Conservation (phyloP, 2,329 filamentous ascomycete genomes). For the Microsporum audouinii region DNA sequence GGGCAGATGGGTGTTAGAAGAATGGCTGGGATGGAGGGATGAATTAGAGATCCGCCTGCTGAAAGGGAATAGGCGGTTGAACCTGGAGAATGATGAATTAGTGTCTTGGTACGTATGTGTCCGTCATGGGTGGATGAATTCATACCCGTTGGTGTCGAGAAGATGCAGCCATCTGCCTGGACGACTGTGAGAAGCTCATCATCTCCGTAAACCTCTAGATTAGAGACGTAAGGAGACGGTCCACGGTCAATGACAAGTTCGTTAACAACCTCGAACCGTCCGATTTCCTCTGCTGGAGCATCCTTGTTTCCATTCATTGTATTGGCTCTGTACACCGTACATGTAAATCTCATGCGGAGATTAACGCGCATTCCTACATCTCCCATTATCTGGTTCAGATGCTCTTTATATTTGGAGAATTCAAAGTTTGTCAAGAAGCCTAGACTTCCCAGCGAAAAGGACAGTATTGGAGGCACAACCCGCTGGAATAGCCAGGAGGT, state of each 20-base stretch:
- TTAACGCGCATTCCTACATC: constrained; percentile 94
- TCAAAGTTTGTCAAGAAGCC: constrained; percentile 97
- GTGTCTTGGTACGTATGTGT: constrained; percentile 5
- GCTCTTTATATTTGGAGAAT: constrained; percentile 76
- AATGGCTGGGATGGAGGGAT: constrained; percentile 93
- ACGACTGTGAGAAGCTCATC: constrained; percentile 90
- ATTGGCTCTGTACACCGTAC: constrained; percentile 76
- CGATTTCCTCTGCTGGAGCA: constrained; percentile 66
- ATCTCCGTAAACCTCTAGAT: constrained; percentile 90
- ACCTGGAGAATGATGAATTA: constrained; percentile 29
- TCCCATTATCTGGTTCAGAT: constrained; percentile 82
- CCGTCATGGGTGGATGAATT: not conserved
- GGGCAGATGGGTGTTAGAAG: constrained; percentile 95
- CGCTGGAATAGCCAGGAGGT: constrained; percentile 95
- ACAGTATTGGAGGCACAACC: constrained; percentile 84
- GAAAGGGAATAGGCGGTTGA: constrained; percentile 94
- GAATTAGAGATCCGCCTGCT: constrained; percentile 86
- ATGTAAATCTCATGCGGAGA: constrained; percentile 96
- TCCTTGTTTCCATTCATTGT: constrained; percentile 34
- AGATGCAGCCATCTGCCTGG: constrained; percentile 94
- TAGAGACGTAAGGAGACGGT: constrained; percentile 91
- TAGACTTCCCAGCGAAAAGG: constrained; percentile 81
- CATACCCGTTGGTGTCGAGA: constrained; percentile 80
- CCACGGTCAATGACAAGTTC: constrained; percentile 97
- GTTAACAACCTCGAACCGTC: constrained; percentile 96